phyloP scores from a whole-genome alignment of 129 eudicot genomes.

The Pittosporum tobira region DNA sequence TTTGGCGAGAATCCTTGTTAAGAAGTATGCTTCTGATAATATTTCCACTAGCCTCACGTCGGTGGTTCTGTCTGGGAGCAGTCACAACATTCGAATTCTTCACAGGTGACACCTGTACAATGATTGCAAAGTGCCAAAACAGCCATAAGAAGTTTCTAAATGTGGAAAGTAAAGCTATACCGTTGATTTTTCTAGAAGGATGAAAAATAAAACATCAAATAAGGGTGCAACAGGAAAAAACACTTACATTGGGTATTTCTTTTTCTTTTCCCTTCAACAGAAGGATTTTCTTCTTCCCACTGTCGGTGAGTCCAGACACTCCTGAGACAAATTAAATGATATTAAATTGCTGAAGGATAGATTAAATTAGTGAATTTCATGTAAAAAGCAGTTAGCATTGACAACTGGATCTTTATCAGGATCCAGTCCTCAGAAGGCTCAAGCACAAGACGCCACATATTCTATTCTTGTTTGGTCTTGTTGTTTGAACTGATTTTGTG shows the following conservation, averaged over 20 bases:
- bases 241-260: constrained; percentile 64
- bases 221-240: background rate
- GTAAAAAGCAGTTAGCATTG: background rate
- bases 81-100: constrained; percentile 28
- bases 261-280: constrained; percentile 89
- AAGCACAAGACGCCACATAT: too few relatives aligned
- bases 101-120: constrained; percentile 34
- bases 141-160: constrained; percentile 1
- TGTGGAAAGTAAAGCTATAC: background rate
- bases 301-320: constrained; percentile 41
- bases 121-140: background rate
- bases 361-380: background rate
- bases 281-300: constrained; percentile 72
- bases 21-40: constrained; percentile 72
- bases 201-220: background rate
- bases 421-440: too few relatives aligned
- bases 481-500: too few relatives aligned
- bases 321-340: constrained; percentile 34
- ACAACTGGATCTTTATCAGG: too few relatives aligned
- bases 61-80: constrained; percentile 45
- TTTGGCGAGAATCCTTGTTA: constrained; percentile 56
- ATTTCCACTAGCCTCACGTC: constrained; percentile 65
- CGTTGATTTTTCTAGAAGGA: too few relatives aligned
- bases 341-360: too few relatives aligned
- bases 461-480: too few relatives aligned